Percentiles rank a stretch among this genome's conserved stretches.
phyloP scores from a whole-genome alignment of 768 basidiomycete species.

The Panaeolus cyanescens region DNA sequence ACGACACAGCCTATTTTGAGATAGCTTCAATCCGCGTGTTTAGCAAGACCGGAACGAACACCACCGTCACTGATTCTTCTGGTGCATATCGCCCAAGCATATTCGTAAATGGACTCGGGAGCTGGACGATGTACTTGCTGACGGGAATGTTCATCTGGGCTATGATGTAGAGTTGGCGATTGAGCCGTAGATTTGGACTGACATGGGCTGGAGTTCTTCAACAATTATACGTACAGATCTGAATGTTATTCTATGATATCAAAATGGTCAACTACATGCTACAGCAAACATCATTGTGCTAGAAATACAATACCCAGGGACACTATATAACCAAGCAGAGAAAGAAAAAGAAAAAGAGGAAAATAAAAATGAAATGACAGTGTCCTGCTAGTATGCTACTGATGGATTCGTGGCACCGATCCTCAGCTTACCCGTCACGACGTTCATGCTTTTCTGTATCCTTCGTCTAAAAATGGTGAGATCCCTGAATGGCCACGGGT shows the following conservation, averaged over 20 bases:
- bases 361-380: too few species aligned
- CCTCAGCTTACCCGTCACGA: conserved; percentile 1
- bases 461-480: conserved; percentile 5
- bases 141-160: background rate
- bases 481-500: background rate
- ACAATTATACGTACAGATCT: background rate
- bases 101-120: background rate
- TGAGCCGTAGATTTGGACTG: background rate
- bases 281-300: too few species aligned
- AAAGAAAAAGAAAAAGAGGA: background rate
- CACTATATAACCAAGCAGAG: background rate
- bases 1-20: conserved; percentile 71
- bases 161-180: background rate
- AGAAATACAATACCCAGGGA: too few species aligned
- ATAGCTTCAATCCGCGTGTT: conserved; percentile 46
- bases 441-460: conserved; percentile 1
- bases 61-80: background rate
- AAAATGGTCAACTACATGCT: background rate
- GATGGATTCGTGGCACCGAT: too few species aligned
- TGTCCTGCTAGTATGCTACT: too few species aligned
- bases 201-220: background rate
- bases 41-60: conserved; percentile 14
- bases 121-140: background rate
- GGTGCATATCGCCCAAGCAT: background rate
- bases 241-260: background rate